Conservation (phyloP, 2,329 filamentous ascomycete species). For the Trichoderma sp. region DNA sequence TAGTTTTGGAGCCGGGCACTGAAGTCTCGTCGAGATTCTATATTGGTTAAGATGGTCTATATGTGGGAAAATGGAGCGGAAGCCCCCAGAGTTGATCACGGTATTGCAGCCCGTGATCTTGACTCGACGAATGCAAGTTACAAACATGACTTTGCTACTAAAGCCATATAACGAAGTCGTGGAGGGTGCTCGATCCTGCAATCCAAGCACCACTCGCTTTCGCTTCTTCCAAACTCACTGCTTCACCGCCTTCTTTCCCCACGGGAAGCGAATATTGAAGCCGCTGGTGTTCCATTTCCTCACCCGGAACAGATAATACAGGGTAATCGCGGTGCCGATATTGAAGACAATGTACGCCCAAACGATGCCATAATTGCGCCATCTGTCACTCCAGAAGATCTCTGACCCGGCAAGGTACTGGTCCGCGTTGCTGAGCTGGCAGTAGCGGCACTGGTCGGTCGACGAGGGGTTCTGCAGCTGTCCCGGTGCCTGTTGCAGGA, state of each 20-base stretch:
- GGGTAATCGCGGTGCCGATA: slow-evolving; percentile 56
- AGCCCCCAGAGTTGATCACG: neutral
- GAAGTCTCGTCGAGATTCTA: neutral
- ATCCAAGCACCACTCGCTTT: neutral
- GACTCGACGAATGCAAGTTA: neutral
- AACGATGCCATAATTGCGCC: slow-evolving; percentile 71
- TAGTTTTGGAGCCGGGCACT: neutral
- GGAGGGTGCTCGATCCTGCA: no score
- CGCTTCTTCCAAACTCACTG: neutral
- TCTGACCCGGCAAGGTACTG: slow-evolving; percentile 55
- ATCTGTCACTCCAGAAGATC: slow-evolving; percentile 58
- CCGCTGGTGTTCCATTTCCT: slow-evolving; percentile 38
- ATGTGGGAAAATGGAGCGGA: neutral
- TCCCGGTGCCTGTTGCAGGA: slow-evolving; percentile 54
- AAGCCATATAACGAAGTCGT: neutral
- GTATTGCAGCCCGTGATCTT: neutral
- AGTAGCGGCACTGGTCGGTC: slow-evolving; percentile 65
- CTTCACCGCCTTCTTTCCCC: slow-evolving; percentile 35
- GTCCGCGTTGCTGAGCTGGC: slow-evolving; percentile 62
- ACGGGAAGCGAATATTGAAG: slow-evolving; percentile 25
- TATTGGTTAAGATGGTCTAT: neutral
- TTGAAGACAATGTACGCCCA: slow-evolving; percentile 70
- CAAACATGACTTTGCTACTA: neutral
- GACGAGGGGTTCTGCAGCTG: slow-evolving; percentile 64
- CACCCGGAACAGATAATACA: slow-evolving; percentile 67